Evolutionary conservation across 192 early-diverging fungal species (phyloP).

Genomic region (Ambispora gerdemannii): DNA sequence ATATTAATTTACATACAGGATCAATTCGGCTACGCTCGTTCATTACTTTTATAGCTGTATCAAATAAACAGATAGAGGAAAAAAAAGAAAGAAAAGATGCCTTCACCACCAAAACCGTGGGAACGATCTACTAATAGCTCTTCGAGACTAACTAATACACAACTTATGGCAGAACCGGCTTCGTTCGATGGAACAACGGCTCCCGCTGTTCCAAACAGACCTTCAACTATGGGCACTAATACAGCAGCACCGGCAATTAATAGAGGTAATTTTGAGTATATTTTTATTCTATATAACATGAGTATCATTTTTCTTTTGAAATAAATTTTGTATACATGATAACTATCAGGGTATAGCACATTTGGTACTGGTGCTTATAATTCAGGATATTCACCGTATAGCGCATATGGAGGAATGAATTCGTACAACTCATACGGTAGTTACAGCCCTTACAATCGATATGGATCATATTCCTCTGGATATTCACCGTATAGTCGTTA

Average conservation of each 20-base stretch:
- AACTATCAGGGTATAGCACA: slow-evolving; percentile 21
- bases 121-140: slow-evolving; percentile 53
- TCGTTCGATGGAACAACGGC: slow-evolving; percentile 27
- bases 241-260: slow-evolving; percentile 33
- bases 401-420: slow-evolving; percentile 48
- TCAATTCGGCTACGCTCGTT: too few species aligned
- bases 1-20: too few species aligned
- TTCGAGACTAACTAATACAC: slow-evolving; percentile 33
- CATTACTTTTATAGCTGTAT: too few species aligned
- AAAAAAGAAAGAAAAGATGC: too few species aligned
- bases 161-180: slow-evolving; percentile 35
- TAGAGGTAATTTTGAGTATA: slow-evolving; percentile 5
- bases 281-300: background rate
- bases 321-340: background rate
- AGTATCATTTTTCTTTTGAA: background rate
- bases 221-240: slow-evolving; percentile 32
- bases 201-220: slow-evolving; percentile 45
- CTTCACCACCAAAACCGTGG: slow-evolving; percentile 75
- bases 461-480: slow-evolving; percentile 29
- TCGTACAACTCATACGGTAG: slow-evolving; percentile 42
- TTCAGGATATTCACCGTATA: slow-evolving; percentile 40
- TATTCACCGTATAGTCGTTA: slow-evolving; percentile 31
- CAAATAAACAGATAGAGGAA: too few species aligned
- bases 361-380: slow-evolving; percentile 43
- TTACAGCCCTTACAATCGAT: slow-evolving; percentile 38